phyloP scores from a whole-genome alignment of 177 flowering plant species.

The Vitis hybrid region DNA sequence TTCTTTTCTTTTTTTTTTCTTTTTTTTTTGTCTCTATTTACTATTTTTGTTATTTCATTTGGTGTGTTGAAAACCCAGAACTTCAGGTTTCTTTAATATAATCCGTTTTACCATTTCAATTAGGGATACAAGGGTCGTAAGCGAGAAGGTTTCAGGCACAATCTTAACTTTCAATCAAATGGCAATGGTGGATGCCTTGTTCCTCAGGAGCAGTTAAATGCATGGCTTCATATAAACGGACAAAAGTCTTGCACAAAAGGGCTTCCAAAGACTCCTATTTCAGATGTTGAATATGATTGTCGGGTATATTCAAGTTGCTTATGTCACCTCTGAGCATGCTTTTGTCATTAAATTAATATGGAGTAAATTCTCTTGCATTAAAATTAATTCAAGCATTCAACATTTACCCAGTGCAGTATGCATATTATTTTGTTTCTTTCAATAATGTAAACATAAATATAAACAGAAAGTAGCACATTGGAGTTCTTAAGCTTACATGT shows the following conservation, averaged over 20 bases:
- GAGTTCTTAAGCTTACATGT: background rate
- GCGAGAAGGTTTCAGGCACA: conserved; percentile 42
- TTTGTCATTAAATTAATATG: background rate
- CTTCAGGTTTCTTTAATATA: background rate
- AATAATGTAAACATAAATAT: background rate
- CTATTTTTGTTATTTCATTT: background rate
- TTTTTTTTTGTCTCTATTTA: too few relatives aligned
- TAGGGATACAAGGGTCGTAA: conserved; percentile 70
- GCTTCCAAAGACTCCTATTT: conserved; percentile 29
- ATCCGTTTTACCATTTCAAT: background rate
- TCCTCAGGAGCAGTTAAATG: conserved; percentile 73
- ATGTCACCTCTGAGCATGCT: background rate
- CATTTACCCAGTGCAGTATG: background rate
- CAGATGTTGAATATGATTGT: conserved; percentile 55
- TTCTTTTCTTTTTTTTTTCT: background rate
- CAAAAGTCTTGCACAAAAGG: conserved; percentile 41
- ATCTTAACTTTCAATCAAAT: conserved; percentile 21
- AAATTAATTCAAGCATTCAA: background rate
- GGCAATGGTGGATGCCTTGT: conserved; percentile 49
- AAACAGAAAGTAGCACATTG: background rate
- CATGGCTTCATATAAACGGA: conserved; percentile 70
- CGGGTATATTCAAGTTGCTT: conserved; percentile 42
- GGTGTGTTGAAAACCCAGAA: background rate
- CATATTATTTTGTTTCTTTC: background rate
- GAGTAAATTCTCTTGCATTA: background rate